Base-by-base conservation (phyloP, 140 eudicot species). In the Oenanthe javanica region DNA sequence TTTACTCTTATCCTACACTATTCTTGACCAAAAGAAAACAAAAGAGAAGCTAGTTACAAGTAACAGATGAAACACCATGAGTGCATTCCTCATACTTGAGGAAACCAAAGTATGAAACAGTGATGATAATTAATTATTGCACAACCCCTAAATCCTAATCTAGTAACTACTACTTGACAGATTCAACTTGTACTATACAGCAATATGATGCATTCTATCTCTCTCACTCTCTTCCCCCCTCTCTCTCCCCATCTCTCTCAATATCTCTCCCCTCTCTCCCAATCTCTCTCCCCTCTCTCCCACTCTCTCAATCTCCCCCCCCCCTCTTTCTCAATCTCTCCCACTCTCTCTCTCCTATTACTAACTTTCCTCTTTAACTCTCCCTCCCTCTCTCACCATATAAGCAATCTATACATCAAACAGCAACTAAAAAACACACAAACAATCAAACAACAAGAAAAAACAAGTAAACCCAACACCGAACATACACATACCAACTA, bases 401-500 rank as follows among this genome's bases (percentile, higher is more conserved):
- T 13, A 12, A 67, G 40, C 38, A 25, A 67, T 10, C 3, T 2
- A 2, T 6, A 38, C 3, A 18, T 40, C 0, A 16, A 54, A 54
- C 8, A 54, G 4, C 2, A 51, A 51, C 18, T 14, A 13, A 0
- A 4, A 2, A 16, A 6, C 9, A 71, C 21, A 0, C 9, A 42
- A 6, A 70, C 4, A 38, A 70, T 1, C 0, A 5, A 6, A 70
- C 12, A 5, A 38, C 11, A 13, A 36, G 40, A 36, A 38, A 70
- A 15, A 4, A 16, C 13, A 15, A 71, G 2, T 0, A 40, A 36
- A 71, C 4, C 19, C 14, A 40, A 4, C 4, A 2, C 4, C 0
- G 2, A 3, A 0, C 3, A 71, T 38, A 2, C 2, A 15, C 50
- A 79, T 31, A 93, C 98, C 98, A 93, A 79, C 92, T 91, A 49